Conservation (phyloP, 1,139 yeast genomes). For the Yamadazyma diddensiae region DNA sequence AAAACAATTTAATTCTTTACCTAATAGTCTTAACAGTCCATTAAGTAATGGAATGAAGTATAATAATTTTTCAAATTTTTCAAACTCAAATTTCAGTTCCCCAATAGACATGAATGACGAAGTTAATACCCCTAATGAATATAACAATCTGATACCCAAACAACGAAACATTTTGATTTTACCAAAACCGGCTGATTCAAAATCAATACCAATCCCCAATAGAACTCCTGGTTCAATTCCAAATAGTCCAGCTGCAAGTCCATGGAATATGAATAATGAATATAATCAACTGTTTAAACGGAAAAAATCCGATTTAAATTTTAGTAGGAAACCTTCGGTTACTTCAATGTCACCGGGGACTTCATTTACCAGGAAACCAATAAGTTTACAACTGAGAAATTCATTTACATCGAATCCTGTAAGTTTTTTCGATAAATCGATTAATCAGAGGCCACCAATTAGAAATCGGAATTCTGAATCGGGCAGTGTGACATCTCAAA, state of each 20-base stretch:
- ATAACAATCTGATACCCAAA: conserved; percentile 13
- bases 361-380: conserved; percentile 12
- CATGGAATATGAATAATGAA: conserved; percentile 18
- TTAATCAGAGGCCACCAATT: conserved; percentile 3
- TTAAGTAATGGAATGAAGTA: conserved; percentile 1
- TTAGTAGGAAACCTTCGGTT: conserved; percentile 13
- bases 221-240: conserved; percentile 13
- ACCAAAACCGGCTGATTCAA: conserved; percentile 20
- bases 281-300: conserved; percentile 38
- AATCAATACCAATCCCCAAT: conserved; percentile 28
- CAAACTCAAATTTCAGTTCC: conserved; percentile 11
- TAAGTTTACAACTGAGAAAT: conserved; percentile 17
- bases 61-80: conserved; percentile 5
- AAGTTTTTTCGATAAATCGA: conserved; percentile 27
- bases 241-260: conserved; percentile 22
- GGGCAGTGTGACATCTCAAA: conserved; percentile 12
- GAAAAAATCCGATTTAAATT: conserved; percentile 38
- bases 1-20: conserved; percentile 14
- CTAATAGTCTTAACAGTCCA: conserved; percentile 8
- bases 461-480: conserved; percentile 8
- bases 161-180: conserved; percentile 44
- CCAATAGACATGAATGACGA: conserved; percentile 11
- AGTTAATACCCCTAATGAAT: conserved; percentile 10
- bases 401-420: conserved; percentile 13
- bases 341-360: conserved; percentile 14